Evolutionary conservation across 2,329 filamentous ascomycete species (phyloP), one percentile per base, ranked within the genome.

Genomic region (Fusarium concolor): DNA sequence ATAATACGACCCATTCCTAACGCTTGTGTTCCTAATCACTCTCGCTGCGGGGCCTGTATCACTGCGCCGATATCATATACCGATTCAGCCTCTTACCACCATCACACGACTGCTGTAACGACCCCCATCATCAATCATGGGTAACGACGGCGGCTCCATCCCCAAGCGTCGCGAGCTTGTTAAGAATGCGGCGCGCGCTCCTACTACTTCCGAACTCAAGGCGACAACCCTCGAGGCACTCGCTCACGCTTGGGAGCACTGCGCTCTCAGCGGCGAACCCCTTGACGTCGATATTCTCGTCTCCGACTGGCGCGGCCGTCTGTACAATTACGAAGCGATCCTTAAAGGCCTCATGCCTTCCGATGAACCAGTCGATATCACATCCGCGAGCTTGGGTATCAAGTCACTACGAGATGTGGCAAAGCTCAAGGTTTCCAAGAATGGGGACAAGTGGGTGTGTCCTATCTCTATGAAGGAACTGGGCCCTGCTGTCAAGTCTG

Each of bases 91-190:
- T 15, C 18, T 37, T 26, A 17, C 20, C 39, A 17, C 51, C 8
- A 17, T n/a, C 15, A n/a, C 38, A 17, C 46, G 43, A 22, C 10
- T 38, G n/a, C 33, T 44, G 38, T 54, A 28, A 47, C 26, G 12
- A 37, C 20, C 31, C 29, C 31, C 10, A 42, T n/a, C 57, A 35
- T 22, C n/a, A 68, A 76, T 52, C 73, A 97, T 99, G 96, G 96
- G 96, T 78, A 99, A 99, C 82, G 96, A 99, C 79, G 96, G 96
- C 72, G 96, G 96, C 77, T 95, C 93, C 71, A 99, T 99, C 72
- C 96, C 96, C 7, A 98, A 92, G 67, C 92, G 96, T 31, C 92
- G 94, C 76, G 96, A 99, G 80, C 92, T 99, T 44, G 96, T 99
- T 78, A 97, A 97, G 81, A 91, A 95, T 79, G 93, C 94, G 28